Evolutionary conservation across 202 grass and related monocot genomes (phyloP), one percentile per base, ranked within the genome.

Genomic region (Setaria viridis): DNA sequence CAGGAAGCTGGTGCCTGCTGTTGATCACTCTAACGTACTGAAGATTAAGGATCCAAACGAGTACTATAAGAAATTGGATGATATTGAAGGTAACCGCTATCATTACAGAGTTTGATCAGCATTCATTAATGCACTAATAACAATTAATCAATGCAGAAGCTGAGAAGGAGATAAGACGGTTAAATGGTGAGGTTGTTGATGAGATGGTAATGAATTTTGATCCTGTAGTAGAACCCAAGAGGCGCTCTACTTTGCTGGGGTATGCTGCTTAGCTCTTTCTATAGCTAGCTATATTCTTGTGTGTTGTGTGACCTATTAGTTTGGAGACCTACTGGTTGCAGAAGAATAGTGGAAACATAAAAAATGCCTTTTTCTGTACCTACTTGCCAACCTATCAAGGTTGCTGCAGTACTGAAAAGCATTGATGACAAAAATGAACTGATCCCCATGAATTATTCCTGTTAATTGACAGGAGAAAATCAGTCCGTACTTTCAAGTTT

Each of bases 391-490:
- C 34, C 5, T 82, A 60, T 56, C 33, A 30, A 48, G 7, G 41
- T 74, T 54, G 20, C 46, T 83, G 50, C 19, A 34, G 57, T 42
- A 49, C 48, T 72, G 29, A 70, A 51, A 85, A 85, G 49, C 57
- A 76, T 82, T 72, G 42, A 78, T 88, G 70, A 29, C 3, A 76
- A 59, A 25, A n/a, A 80, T 54, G 20, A 73, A 67, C 58, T 82
- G 66, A 88, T 67, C 32, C 50, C 32, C 50, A 67, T 88, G 78
- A 30, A 78, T 86, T 72, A 19, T 73, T 54, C 46, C 56, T 81
- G 59, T 85, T 73, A 72, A 81, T 42, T 91, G 13, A 19, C 82
- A 91, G 89, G 89, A 85, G 82, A 82, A 85, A 82, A 78, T 85
- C 82, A 33, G 41, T 57, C 41, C 74, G 59, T 73, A 78, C n/a